These are phyloP conservation scores for Didymella glomerata DNA, from an alignment of 2,329 filamentous ascomycete genomes.

Conservation along the genomic window DNA sequence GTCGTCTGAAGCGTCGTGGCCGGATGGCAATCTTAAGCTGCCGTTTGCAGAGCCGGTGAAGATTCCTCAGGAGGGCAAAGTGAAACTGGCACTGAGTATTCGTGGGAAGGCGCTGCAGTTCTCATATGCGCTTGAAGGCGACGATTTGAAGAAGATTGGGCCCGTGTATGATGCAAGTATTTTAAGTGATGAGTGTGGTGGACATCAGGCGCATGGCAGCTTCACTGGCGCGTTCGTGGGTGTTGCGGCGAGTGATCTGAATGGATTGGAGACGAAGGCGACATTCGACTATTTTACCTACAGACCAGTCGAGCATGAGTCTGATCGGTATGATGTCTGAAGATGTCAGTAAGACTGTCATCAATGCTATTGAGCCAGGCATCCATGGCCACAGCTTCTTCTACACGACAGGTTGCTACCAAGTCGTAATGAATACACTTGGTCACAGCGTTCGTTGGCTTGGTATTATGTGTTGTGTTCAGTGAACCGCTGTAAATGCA, in stretches of 20 bases:
- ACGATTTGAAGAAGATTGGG: slow-evolving; percentile 59
- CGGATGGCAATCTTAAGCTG: slow-evolving; percentile 58
- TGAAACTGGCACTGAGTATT: slow-evolving; percentile 62
- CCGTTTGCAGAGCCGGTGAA: slow-evolving; percentile 56
- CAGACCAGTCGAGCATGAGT: slow-evolving; percentile 39
- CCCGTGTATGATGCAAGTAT: slow-evolving; percentile 67
- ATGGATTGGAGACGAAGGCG: slow-evolving; percentile 40
- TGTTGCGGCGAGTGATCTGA: slow-evolving; percentile 45
- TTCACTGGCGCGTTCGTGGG: slow-evolving; percentile 65
- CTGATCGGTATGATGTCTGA: slow-evolving; percentile 44
- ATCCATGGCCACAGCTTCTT: not conserved
- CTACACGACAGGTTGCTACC: not conserved
- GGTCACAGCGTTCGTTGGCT: not conserved
- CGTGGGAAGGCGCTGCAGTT: slow-evolving; percentile 65
- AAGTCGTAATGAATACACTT: not conserved
- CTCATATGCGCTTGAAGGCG: slow-evolving; percentile 61
- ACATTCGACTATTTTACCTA: slow-evolving; percentile 48
- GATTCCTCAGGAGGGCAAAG: slow-evolving; percentile 65
- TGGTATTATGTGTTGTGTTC: not conserved
- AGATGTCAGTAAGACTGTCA: not conserved
- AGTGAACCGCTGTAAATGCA: slow-evolving; percentile 20
- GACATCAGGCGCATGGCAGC: slow-evolving; percentile 67
- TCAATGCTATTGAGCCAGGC: not conserved
- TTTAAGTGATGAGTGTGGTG: slow-evolving; percentile 69
- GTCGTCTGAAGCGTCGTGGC: slow-evolving; percentile 65